These are phyloP conservation scores for Chenopodium berlandieri DNA, from an alignment of 148 eudicot genomes.

Conservation along the genomic window DNA sequence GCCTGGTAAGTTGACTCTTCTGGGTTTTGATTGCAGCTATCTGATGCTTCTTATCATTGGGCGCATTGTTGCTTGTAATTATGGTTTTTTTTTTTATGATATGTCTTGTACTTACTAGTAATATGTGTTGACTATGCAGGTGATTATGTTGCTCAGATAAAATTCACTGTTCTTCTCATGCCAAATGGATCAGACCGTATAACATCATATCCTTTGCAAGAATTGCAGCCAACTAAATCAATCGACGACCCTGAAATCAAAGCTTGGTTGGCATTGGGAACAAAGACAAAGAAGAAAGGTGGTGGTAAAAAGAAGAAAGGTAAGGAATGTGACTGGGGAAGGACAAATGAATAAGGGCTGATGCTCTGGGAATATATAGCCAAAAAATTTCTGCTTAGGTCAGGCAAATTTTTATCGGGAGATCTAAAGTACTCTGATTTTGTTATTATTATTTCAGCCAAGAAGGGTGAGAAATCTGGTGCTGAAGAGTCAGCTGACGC, in stretches of 20 bases:
- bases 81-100: not conserved
- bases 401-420: too few species aligned
- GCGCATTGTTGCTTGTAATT: too few species aligned
- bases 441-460: slow-evolving; percentile 26
- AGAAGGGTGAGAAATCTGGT: slow-evolving; percentile 54
- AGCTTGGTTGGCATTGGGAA: slow-evolving; percentile 80
- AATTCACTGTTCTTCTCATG: slow-evolving; percentile 94
- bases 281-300: slow-evolving; percentile 92
- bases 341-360: not conserved
- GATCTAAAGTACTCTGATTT: not conserved
- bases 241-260: slow-evolving; percentile 88
- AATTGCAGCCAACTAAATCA: slow-evolving; percentile 71
- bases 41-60: not conserved
- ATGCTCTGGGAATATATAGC: not conserved
- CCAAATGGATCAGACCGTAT: slow-evolving; percentile 94
- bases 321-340: slow-evolving; percentile 18
- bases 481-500: slow-evolving; percentile 37
- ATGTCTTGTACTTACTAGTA: not conserved
- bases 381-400: too few species aligned
- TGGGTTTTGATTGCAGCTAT: not conserved
- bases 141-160: slow-evolving; percentile 79
- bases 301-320: slow-evolving; percentile 99
- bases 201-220: slow-evolving; percentile 81
- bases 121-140: slow-evolving; percentile 41
- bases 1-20: slow-evolving; percentile 50